Conservation (phyloP, 441 rosid species). For the Pelargonium fulgidum region DNA sequence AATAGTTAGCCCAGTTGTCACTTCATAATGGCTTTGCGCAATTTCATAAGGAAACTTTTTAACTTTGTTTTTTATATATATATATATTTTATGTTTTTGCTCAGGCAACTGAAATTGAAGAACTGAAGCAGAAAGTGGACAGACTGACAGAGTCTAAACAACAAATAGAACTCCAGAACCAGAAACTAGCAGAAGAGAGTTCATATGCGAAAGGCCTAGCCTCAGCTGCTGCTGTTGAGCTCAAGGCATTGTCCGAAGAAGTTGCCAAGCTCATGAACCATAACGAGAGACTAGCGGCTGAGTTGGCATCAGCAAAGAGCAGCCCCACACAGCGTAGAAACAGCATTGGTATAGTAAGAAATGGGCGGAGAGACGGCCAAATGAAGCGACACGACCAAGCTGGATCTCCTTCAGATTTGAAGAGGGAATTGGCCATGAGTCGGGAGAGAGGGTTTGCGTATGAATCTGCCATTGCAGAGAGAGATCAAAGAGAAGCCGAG, state of each 20-base stretch:
- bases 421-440: constrained; percentile 58
- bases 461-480: constrained; percentile 63
- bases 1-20: too few relatives aligned
- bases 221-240: constrained; percentile 94
- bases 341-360: constrained; percentile 35
- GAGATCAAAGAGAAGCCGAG: constrained; percentile 64
- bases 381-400: constrained; percentile 56
- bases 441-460: constrained; percentile 68
- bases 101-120: constrained; percentile 67
- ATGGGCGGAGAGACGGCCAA: constrained; percentile 53
- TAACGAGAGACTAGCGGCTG: constrained; percentile 62
- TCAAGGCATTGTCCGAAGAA: constrained; percentile 93
- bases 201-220: constrained; percentile 93
- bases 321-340: constrained; percentile 49
- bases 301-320: constrained; percentile 53
- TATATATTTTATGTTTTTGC: too few relatives aligned
- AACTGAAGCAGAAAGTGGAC: constrained; percentile 51
- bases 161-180: constrained; percentile 54
- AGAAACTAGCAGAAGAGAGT: constrained; percentile 82
- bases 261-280: constrained; percentile 87
- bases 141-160: constrained; percentile 53
- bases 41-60: neutral
- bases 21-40: constrained; percentile 5
- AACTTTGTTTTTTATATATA: constrained; percentile 3
- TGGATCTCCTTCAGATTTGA: constrained; percentile 50